Conservation (phyloP, 2,329 filamentous ascomycete species). For the Colletotrichum agaves region DNA sequence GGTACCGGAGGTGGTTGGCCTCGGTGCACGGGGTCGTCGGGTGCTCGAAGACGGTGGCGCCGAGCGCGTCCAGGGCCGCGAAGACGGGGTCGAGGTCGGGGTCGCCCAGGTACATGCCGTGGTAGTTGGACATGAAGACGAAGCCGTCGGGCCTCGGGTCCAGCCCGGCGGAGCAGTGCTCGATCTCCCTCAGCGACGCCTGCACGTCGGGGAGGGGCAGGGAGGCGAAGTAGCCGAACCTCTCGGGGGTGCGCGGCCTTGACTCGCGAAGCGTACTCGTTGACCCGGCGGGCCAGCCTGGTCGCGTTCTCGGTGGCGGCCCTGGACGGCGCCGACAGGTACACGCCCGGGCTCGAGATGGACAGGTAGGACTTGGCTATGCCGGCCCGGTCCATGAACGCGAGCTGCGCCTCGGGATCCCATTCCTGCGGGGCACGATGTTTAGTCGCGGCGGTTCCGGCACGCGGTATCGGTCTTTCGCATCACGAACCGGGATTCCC, state of each 20-base stretch:
- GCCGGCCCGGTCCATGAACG: constrained; percentile 39
- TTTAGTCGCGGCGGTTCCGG: background rate
- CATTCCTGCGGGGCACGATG: background rate
- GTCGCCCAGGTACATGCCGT: constrained; percentile 64
- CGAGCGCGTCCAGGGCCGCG: constrained; percentile 56
- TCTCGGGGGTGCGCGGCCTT: constrained; percentile 38
- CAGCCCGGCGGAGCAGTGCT: constrained; percentile 50
- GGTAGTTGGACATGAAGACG: constrained; percentile 61
- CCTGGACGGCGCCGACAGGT: constrained; percentile 40
- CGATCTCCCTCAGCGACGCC: constrained; percentile 59
- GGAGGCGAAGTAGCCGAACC: constrained; percentile 63
- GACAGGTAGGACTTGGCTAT: constrained; percentile 41
- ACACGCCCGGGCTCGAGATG: constrained; percentile 43
- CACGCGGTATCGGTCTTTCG: fast-evolving
- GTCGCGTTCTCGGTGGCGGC: constrained; percentile 47
- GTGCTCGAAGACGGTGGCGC: constrained; percentile 64
- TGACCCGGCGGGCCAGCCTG: constrained; percentile 39
- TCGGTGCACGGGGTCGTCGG: constrained; percentile 60
- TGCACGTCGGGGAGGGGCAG: constrained; percentile 62
- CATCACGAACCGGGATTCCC: constrained; percentile 39
- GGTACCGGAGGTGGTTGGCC: constrained; percentile 20
- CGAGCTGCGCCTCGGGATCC: constrained; percentile 32
- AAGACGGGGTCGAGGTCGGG: constrained; percentile 57
- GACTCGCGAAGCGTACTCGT: constrained; percentile 39
- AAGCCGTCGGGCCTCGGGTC: constrained; percentile 59